Percentiles rank a stretch among this genome's conserved stretches.
These are phyloP conservation scores for Pseudogymnoascus pannorum DNA, from an alignment of 2,329 filamentous ascomycete genomes.

Conservation along the genomic window DNA sequence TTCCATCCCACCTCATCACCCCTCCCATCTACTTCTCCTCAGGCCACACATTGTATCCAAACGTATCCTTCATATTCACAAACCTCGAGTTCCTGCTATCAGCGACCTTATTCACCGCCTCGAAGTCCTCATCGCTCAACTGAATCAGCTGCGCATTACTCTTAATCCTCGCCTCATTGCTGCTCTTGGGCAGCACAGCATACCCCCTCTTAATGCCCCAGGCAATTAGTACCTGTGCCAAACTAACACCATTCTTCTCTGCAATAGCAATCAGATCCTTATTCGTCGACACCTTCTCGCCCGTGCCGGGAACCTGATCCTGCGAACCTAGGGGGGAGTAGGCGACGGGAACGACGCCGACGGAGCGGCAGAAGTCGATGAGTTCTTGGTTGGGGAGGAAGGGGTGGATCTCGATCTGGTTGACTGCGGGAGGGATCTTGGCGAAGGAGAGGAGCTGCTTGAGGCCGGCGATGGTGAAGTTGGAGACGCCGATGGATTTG, in stretches of 20 bases:
- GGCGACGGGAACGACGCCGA: conserved; percentile 65
- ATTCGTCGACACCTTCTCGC: conserved; percentile 58
- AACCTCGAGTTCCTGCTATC: conserved; percentile 61
- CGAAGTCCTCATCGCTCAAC: conserved; percentile 55
- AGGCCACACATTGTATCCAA: conserved; percentile 65
- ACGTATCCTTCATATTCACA: conserved; percentile 77
- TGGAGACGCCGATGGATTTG: conserved; percentile 51
- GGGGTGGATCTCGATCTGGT: conserved; percentile 64
- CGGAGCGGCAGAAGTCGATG: conserved; percentile 58
- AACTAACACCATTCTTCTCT: conserved; percentile 54
- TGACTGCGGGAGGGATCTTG: conserved; percentile 41
- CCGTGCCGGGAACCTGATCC: conserved; percentile 55
- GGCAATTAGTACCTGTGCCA: conserved; percentile 60
- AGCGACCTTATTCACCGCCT: conserved; percentile 51
- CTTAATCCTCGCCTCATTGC: conserved; percentile 60
- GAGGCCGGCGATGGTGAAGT: conserved; percentile 48
- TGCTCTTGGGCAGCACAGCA: conserved; percentile 67
- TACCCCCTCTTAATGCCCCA: conserved; percentile 64
- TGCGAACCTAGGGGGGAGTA: conserved; percentile 63
- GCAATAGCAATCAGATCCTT: conserved; percentile 52
- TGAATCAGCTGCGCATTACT: conserved; percentile 61
- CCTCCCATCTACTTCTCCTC: conserved; percentile 38
- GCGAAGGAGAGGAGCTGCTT: conserved; percentile 43
- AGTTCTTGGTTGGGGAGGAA: conserved; percentile 66
- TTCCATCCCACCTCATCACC: background rate